phyloP scores from a whole-genome alignment of 306 rosid species.

The Quercus parvula region DNA sequence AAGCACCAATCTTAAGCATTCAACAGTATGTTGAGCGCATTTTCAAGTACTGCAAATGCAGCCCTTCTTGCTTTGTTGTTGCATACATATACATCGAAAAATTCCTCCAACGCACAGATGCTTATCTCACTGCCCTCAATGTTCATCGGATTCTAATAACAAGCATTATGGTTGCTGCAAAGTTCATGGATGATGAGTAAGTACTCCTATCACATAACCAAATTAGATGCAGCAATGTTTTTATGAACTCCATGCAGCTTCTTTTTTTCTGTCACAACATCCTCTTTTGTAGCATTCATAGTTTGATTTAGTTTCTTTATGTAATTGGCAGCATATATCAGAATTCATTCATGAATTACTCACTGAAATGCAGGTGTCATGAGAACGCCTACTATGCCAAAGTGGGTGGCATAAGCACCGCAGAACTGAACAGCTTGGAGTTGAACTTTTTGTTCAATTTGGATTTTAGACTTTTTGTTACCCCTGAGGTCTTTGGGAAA shows the following conservation, averaged over 20 bases:
- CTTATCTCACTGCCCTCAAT: conserved; percentile 52
- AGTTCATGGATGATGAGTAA: conserved; percentile 52
- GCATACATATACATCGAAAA: conserved; percentile 71
- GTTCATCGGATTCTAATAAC: conserved; percentile 68
- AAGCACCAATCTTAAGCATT: conserved; percentile 50
- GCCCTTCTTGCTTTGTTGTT: conserved; percentile 53
- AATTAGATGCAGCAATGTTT: too few relatives aligned
- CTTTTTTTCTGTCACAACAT: not conserved
- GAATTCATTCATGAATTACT: not conserved
- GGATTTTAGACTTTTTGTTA: conserved; percentile 56
- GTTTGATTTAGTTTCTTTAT: too few relatives aligned
- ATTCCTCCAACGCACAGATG: conserved; percentile 29
- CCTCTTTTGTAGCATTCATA: too few relatives aligned
- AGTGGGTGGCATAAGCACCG: conserved; percentile 71
- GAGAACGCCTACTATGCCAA: conserved; percentile 51
- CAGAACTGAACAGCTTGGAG: conserved; percentile 67
- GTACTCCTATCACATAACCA: not conserved
- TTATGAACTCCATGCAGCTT: not conserved
- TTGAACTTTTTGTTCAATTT: conserved; percentile 49
- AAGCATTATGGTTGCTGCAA: conserved; percentile 53
- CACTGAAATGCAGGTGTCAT: conserved; percentile 33
- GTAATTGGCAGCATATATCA: too few relatives aligned
- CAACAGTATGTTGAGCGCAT: conserved; percentile 55
- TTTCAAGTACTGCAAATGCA: conserved; percentile 52
- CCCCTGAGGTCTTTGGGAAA: conserved; percentile 28